phyloP scores from a whole-genome alignment of 352 stramenopile genomes.

The Pythium phragmiticola region DNA sequence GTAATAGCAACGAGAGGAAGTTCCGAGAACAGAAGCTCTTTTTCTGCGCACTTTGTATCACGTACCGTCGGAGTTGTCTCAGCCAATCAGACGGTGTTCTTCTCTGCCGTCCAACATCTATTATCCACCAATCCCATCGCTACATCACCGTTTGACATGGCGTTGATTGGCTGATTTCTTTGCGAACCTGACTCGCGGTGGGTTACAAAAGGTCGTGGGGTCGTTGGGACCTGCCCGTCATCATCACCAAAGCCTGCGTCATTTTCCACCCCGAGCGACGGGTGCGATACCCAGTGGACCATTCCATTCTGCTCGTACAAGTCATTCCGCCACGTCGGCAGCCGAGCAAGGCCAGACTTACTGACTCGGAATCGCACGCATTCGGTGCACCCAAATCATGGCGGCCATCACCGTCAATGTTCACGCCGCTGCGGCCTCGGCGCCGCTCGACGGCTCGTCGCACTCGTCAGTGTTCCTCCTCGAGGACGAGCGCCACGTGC shows the following conservation, averaged over 20 bases:
- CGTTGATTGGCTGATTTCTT: conserved; percentile 15
- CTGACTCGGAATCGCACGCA: neutral
- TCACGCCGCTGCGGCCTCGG: conserved; percentile 6
- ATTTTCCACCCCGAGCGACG: conserved; percentile 2
- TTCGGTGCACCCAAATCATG: conserved; percentile 1
- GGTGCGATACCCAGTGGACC: neutral
- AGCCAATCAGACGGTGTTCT: conserved; percentile 16
- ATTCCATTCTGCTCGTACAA: neutral
- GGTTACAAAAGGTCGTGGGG: conserved; percentile 13
- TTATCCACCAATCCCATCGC: conserved; percentile 12
- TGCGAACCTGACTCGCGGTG: neutral
- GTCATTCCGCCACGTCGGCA: too few species aligned
- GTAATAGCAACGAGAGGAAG: too few species aligned
- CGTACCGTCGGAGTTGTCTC: conserved; percentile 5
- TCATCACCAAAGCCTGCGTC: conserved; percentile 6
- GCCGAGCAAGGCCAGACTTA: neutral
- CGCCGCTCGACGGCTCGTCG: neutral
- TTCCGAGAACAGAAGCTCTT: conserved; percentile 6
- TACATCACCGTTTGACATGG: neutral
- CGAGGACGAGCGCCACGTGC: conserved; percentile 56
- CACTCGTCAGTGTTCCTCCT: conserved; percentile 38
- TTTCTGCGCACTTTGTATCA: conserved; percentile 18
- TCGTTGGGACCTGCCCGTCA: conserved; percentile 9
- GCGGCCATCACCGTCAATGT: conserved; percentile 17
- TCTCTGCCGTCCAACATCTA: neutral